Evolutionary conservation across 768 basidiomycete genomes (phyloP), one percentile per base, ranked within the genome.

Genomic region (Amanita jacksonii): DNA sequence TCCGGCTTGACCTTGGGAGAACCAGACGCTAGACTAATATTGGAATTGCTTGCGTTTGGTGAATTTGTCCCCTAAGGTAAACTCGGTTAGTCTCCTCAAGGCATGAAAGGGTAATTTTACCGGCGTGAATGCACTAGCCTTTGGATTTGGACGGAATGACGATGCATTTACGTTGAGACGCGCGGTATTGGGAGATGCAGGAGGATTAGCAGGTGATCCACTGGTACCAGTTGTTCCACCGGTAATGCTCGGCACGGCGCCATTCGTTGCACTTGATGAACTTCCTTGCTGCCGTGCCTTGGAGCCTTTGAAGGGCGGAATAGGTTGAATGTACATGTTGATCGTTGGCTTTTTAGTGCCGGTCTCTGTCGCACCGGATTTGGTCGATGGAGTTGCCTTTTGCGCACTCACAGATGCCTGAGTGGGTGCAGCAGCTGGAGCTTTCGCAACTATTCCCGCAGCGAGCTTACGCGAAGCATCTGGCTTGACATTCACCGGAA

Each of bases 91-190:
- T 33, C 49, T 57, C 49, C 45, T 33, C 18, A 40, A 32, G 41
- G 44, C 41, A 34, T 55, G 57, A 53, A 52, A 51, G 48, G 53
- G 46, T 34, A 34, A 52, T 46, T 60, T 69, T 67, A 78, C 77
- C 57, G 80, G 85, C 57, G 76, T 82, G 62, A 85, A 89, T 50
- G 76, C 67, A 59, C 69, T 72, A 55, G 86, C 87, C 68, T 83
- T 83, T 44, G 80, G 78, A 57, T 82, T 91, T 9, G 92, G 90
- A 56, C 81, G 81, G 74, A 97, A 97, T 44, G 90, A 87, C 20
- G 83, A 81, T 9, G 94, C 93, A 47, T 85, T 85, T 44, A 83
- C 86, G 52, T 96, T 96, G 54, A 97, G 61, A 52, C 84, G 77
- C 52, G 60, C 69, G 10, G 73, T 62, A 6, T 64, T 76, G 1